Conservation (phyloP, 176 grass and related monocot species). For the Eleusine coracana region DNA sequence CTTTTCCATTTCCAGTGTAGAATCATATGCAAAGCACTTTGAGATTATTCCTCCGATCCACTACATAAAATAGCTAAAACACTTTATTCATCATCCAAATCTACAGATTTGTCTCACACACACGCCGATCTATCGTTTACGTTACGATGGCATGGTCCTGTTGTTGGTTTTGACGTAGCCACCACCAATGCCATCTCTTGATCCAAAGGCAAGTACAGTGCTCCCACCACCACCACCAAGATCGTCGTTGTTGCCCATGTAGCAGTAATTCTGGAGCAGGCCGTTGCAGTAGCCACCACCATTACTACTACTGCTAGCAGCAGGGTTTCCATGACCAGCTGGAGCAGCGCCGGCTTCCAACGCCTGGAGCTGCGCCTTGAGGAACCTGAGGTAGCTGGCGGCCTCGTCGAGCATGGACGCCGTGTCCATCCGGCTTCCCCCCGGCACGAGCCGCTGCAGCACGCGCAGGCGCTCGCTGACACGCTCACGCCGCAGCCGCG, state of each 20-base stretch:
- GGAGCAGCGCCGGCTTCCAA: slow-evolving; percentile 20
- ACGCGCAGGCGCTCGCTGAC: slow-evolving; percentile 67
- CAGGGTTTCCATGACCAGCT: neutral
- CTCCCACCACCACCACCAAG: neutral
- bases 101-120: too few species aligned
- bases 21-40: too few species aligned
- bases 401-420: slow-evolving; percentile 91
- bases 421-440: slow-evolving; percentile 82
- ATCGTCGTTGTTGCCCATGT: neutral
- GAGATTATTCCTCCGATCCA: too few species aligned
- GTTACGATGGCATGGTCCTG: slow-evolving; percentile 40
- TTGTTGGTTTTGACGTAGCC: slow-evolving; percentile 45
- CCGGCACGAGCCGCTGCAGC: slow-evolving; percentile 82
- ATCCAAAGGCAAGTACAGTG: slow-evolving; percentile 32
- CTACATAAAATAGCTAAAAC: too few species aligned
- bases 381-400: slow-evolving; percentile 83
- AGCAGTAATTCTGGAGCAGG: slow-evolving; percentile 17
- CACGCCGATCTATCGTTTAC: neutral
- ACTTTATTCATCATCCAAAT: too few species aligned
- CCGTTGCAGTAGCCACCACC: neutral
- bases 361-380: slow-evolving; percentile 75
- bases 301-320: neutral
- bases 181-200: slow-evolving; percentile 26
- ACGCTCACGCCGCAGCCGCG: slow-evolving; percentile 62
- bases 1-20: too few species aligned